Evolutionary conservation across 441 rosid genomes (phyloP), one percentile per base, ranked within the genome.

Genomic region (Flueggea neowawraea): DNA sequence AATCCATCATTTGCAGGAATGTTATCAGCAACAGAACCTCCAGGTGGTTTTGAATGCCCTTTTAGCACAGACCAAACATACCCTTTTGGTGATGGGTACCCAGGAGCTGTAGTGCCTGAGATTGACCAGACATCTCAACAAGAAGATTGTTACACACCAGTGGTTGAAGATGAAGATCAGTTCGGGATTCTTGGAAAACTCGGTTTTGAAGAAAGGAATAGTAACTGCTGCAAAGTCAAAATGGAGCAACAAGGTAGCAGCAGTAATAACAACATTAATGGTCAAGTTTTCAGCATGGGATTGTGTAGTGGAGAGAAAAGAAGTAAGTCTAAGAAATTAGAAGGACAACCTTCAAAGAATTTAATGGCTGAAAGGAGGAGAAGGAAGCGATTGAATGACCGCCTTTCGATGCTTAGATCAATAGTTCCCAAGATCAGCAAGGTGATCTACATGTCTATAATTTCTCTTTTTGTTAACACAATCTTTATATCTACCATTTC

Each of bases 301-400:
- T 69, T 72, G 41, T 36, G 41, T 41, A 57, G 79, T 60, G 73
- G 61, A 57, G 82, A 67, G 31, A 78, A 62, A n/a, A 89, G 73
- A 73, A 71, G 55, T 57, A 87, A 75, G 79, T 63, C 78, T 14
- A 90, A 82, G 76, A 90, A 77, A 61, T 49, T 82, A 45, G 90
- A 85, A 63, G 98, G 98, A 13, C 97, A 92, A 70, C 98, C 98
- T n/a, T 92, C 98, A 6, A 92, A 92, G 85, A 92, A 92, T 74
- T 70, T 92, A 49, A 92, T 92, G 96, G 98, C 98, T 0, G 96
- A 92, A 74, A 80, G 97, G 56, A 85, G 98, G 51, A 79, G 98
- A 64, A 86, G 98, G 63, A 93, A 93, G 83, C 70, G 97, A 48
- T 79, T 93, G 60, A 90, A 93, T 65, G 98, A 93, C 72, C 76